Evolutionary conservation across 1,284 basidiomycete genomes (phyloP).

Genomic region (Cryptococcus sp.): DNA sequence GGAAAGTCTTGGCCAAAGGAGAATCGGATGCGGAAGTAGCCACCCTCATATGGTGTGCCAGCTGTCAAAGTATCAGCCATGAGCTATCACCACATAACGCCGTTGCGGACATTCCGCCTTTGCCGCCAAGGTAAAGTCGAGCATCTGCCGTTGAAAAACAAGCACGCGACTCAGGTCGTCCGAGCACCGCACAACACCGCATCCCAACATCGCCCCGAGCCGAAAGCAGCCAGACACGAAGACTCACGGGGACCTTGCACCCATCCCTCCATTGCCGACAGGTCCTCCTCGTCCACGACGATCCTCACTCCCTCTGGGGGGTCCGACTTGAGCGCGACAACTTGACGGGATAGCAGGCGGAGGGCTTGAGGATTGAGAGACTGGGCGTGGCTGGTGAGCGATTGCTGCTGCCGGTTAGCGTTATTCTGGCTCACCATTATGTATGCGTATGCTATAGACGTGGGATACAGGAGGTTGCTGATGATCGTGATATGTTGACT

Average conservation of each 20-base stretch:
- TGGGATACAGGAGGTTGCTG: neutral
- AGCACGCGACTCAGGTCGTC: neutral
- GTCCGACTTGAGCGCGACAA: slow-evolving; percentile 68
- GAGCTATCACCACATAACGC: too few species aligned
- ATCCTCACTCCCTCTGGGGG: slow-evolving; percentile 87
- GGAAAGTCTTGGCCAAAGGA: slow-evolving; percentile 82
- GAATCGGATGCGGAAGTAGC: slow-evolving; percentile 84
- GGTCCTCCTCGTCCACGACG: slow-evolving; percentile 71
- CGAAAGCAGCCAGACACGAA: neutral
- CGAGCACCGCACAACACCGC: neutral
- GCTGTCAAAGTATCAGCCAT: slow-evolving; percentile 52
- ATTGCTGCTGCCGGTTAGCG: too few species aligned
- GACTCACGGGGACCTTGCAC: slow-evolving; percentile 47
- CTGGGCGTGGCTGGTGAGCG: slow-evolving; percentile 34
- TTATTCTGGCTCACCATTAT: too few species aligned
- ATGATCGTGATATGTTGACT: too few species aligned
- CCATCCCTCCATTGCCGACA: slow-evolving; percentile 45
- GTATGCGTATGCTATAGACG: neutral
- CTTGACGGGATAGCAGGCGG: slow-evolving; percentile 69
- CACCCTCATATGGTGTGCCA: slow-evolving; percentile 86
- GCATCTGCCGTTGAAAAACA: neutral
- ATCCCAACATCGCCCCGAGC: too few species aligned
- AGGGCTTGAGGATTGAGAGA: slow-evolving; percentile 49
- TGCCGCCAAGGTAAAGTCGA: neutral
- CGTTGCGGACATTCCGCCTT: neutral